Percentiles rank a stretch among this genome's conserved stretches.
These are phyloP conservation scores for Lipomyces kockii DNA, from an alignment of 805 yeast genomes.

Conservation along the genomic window DNA sequence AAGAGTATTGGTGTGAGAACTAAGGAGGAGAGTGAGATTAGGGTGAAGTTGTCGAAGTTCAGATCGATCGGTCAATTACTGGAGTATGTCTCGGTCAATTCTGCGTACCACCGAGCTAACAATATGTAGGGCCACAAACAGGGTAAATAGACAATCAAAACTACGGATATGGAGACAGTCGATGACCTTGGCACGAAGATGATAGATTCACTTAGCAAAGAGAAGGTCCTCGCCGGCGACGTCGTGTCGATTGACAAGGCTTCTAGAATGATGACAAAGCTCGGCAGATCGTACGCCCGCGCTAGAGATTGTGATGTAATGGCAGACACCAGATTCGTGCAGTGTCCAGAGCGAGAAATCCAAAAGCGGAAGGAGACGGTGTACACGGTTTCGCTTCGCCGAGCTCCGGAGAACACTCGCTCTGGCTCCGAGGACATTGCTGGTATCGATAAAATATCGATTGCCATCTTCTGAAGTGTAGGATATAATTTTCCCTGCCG, in stretches of 20 bases:
- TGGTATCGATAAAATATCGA: too few species aligned
- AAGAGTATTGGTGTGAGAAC: constrained; percentile 94
- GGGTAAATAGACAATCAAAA: constrained; percentile 94
- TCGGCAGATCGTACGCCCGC: constrained; percentile 94
- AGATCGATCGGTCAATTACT: constrained; percentile 87
- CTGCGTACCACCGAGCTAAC: neutral
- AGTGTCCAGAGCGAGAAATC: constrained; percentile 98
- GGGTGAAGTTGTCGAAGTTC: constrained; percentile 98
- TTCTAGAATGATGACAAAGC: constrained; percentile 87
- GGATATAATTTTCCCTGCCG: too few species aligned
- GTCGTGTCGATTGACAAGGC: constrained; percentile 95
- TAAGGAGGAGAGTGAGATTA: constrained; percentile 94
- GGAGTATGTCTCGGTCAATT: constrained; percentile 54
- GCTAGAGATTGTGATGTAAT: constrained; percentile 98
- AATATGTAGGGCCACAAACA: constrained; percentile 78
- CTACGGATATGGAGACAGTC: constrained; percentile 98
- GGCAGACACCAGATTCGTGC: constrained; percentile 98
- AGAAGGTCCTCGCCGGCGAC: constrained; percentile 96
- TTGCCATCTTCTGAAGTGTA: too few species aligned
- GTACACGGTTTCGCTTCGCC: constrained; percentile 83
- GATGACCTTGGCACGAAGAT: constrained; percentile 92
- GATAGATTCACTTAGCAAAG: constrained; percentile 93
- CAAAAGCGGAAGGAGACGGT: constrained; percentile 95
- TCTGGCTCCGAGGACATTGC: too few species aligned
- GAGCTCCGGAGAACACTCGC: too few species aligned